Conservation (phyloP, 2,329 filamentous ascomycete genomes). For the Chalaropsis ovoidea region DNA sequence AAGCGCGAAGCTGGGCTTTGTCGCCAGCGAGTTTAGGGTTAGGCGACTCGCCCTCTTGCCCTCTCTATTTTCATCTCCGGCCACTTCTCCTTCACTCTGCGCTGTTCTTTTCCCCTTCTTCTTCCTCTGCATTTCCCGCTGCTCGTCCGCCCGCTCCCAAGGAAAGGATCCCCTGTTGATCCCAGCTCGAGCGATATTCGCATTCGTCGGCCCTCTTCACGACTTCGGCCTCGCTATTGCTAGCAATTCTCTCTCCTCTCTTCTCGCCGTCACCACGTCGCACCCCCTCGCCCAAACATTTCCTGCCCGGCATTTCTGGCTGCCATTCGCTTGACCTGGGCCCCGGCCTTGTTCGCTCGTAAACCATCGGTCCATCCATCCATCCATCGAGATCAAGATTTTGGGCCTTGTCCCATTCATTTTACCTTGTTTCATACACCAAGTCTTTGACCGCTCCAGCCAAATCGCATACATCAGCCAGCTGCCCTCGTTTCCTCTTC, state of each 20-base stretch:
- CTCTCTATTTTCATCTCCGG: not conserved
- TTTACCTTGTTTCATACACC: slow-evolving; percentile 1
- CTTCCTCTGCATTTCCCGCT: not conserved
- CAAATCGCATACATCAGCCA: not conserved
- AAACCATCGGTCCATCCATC: not conserved
- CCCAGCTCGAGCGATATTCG: not conserved
- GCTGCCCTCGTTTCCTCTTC: not conserved
- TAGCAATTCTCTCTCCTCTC: not conserved
- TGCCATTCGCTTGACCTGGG: not conserved
- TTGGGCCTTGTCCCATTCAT: slow-evolving; percentile 1
- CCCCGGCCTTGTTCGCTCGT: not conserved
- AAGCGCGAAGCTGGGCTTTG: not conserved
- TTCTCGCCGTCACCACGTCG: not conserved
- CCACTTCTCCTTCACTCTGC: not conserved
- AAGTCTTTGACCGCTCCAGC: not conserved
- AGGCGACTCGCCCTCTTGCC: not conserved
- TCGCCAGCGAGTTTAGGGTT: not conserved
- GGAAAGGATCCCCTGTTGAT: not conserved
- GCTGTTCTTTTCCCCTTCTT: not conserved
- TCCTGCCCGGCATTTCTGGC: not conserved
- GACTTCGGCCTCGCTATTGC: not conserved
- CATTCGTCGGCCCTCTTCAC: not conserved
- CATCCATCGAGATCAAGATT: not conserved
- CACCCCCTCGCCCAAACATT: not conserved
- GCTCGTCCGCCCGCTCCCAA: not conserved